These are phyloP conservation scores for Didymella arachidicola DNA, from an alignment of 2,329 filamentous ascomycete species.

Conservation along the genomic window DNA sequence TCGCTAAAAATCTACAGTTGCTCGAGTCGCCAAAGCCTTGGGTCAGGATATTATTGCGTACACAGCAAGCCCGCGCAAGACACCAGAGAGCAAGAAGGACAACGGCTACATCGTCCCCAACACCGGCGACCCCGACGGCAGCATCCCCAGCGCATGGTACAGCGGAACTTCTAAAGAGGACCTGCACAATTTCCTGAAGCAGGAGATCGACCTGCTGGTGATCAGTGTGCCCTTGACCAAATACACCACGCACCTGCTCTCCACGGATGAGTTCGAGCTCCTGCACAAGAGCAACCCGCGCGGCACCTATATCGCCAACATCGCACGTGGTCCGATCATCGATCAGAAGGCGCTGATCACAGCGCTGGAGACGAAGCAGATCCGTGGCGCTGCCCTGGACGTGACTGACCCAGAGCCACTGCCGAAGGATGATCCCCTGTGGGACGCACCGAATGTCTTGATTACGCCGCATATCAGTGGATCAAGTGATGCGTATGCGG, in stretches of 20 bases:
- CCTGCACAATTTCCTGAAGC: slow-evolving; percentile 62
- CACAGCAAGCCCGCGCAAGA: slow-evolving; percentile 73
- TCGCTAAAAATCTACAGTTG: slow-evolving; percentile 51
- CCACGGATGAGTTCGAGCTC: slow-evolving; percentile 61
- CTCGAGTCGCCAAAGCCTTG: slow-evolving; percentile 66
- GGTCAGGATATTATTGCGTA: slow-evolving; percentile 79
- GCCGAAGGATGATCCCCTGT: slow-evolving; percentile 71
- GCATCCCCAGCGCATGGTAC: slow-evolving; percentile 64
- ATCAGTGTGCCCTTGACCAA: slow-evolving; percentile 65
- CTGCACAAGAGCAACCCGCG: slow-evolving; percentile 57
- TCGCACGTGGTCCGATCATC: slow-evolving; percentile 71
- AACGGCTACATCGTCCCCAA: slow-evolving; percentile 71
- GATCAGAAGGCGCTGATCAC: slow-evolving; percentile 68
- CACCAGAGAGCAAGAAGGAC: slow-evolving; percentile 70
- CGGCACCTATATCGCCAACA: slow-evolving; percentile 72
- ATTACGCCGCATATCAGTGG: slow-evolving; percentile 72
- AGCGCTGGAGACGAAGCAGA: slow-evolving; percentile 64
- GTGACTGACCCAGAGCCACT: slow-evolving; percentile 83
- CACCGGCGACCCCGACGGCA: slow-evolving; percentile 67
- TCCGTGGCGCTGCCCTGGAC: slow-evolving; percentile 76
- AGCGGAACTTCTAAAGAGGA: slow-evolving; percentile 61
- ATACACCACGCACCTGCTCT: slow-evolving; percentile 63
- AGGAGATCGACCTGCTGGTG: slow-evolving; percentile 65
- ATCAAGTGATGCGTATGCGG: slow-evolving; percentile 61
- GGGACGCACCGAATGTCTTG: slow-evolving; percentile 72